Base-by-base conservation (phyloP, 805 yeast species). In the Clavispora phyllophila region DNA sequence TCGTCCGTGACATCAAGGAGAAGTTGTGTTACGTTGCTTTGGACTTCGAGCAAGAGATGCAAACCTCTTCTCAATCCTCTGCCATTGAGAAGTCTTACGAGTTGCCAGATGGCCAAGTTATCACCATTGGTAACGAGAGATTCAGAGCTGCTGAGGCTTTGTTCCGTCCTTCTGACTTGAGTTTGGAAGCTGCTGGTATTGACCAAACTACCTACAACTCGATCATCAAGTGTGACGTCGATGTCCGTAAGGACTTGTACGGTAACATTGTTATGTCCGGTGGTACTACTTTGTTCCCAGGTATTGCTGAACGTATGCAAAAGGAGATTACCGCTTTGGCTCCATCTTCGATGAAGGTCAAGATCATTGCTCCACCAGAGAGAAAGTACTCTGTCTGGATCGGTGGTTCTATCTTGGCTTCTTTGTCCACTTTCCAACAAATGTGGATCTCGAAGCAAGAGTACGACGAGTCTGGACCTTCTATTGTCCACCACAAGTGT, bases 371-470 rank as follows among this genome's bases (percentile, higher is more conserved):
- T 70, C 96, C 98, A 59, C 98, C 98, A 58, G 99, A 93, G 78
- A 85, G 99, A 77, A 93, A 93, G 77, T 93, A 87, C 86, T 87
- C 96, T 64, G 96, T 90, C 78, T 93, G 99, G 99, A 93, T 93
- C 57, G 99, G 99, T 82, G 99, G 99, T 79, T 93, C 98, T 61
- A 93, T 93, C 67, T 84, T 93, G 75, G 96, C 99, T 57, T 89
- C 97, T 48, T 84, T 93, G 72, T 87, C 96, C 53, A 93, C 99
- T 72, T 93, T 93, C 97, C 98, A 93, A 82, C 98, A 93, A 79
- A 91, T 93, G 98, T 93, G 99, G 99, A 89, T 93, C 87, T 90
- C 98, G 69, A 93, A 93, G 84, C 98, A 93, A 81, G 99, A 93
- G 82, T 93, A 93, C 86, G 99, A 93, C 84, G 99, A 93, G 81